Percentiles rank a stretch among this genome's conserved stretches.
phyloP scores from a whole-genome alignment of 768 basidiomycete species.

The Trametes coccinea region DNA sequence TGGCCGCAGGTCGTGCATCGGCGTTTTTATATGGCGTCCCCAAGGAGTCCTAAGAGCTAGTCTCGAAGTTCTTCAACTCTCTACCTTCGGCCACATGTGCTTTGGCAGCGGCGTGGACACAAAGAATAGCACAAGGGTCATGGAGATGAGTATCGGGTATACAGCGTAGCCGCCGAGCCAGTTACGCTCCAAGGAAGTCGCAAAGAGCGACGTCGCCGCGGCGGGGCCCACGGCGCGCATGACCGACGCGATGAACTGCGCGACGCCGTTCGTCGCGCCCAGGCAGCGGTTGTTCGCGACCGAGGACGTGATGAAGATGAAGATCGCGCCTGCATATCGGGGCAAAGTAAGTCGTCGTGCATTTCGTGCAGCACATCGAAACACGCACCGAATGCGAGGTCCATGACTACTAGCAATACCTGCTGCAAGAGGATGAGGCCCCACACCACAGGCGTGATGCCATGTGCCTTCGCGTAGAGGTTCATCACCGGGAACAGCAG shows the following conservation, averaged over 20 bases:
- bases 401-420: slow-evolving; percentile 27
- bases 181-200: slow-evolving; percentile 47
- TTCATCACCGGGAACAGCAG: slow-evolving; percentile 33
- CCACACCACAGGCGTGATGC: slow-evolving; percentile 26
- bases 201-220: slow-evolving; percentile 56
- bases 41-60: no score
- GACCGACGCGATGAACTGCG: slow-evolving; percentile 51
- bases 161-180: slow-evolving; percentile 49
- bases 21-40: no score
- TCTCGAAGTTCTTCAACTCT: background rate
- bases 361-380: background rate
- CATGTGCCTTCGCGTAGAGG: slow-evolving; percentile 23
- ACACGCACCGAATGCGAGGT: slow-evolving; percentile 33
- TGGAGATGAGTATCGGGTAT: slow-evolving; percentile 29
- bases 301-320: slow-evolving; percentile 35
- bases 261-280: slow-evolving; percentile 55
- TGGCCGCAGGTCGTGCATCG: no score
- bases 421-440: slow-evolving; percentile 29
- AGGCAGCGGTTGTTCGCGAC: slow-evolving; percentile 38
- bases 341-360: background rate
- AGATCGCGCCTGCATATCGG: slow-evolving; percentile 25
- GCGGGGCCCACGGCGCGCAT: slow-evolving; percentile 54
- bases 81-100: slow-evolving; percentile 24
- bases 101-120: slow-evolving; percentile 26
- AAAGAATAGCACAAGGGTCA: slow-evolving; percentile 19